phyloP scores from a whole-genome alignment of 805 yeast genomes.

The Torulaspora franciscae region DNA sequence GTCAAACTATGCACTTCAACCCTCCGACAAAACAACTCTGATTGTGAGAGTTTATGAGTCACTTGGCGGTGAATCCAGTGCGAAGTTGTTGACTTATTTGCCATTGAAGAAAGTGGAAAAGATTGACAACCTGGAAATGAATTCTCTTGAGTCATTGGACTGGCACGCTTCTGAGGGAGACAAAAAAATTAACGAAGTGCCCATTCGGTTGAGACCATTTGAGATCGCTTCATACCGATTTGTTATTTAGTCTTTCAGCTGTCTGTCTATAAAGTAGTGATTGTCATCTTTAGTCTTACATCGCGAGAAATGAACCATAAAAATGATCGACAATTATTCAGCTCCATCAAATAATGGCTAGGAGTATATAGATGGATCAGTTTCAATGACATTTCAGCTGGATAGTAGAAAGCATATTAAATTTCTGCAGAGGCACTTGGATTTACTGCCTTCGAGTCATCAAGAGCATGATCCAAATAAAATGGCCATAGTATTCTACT shows the following conservation, averaged over 20 bases:
- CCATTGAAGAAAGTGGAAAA: constrained; percentile 46
- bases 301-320: neutral
- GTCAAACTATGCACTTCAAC: constrained; percentile 43
- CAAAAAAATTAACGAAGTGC: constrained; percentile 34
- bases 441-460: constrained; percentile 48
- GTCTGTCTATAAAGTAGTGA: neutral
- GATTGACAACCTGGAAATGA: constrained; percentile 55
- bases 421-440: constrained; percentile 50
- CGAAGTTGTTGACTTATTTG: constrained; percentile 44
- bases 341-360: neutral
- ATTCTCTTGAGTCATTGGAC: constrained; percentile 41
- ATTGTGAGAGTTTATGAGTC: constrained; percentile 80
- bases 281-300: neutral
- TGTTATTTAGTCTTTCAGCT: constrained; percentile 16
- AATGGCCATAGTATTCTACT: constrained; percentile 65
- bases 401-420: constrained; percentile 28
- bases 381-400: neutral
- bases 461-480: constrained; percentile 67
- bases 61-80: constrained; percentile 71
- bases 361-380: neutral
- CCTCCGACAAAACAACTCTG: constrained; percentile 46
- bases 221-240: constrained; percentile 56
- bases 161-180: constrained; percentile 33
- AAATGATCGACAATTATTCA: neutral
- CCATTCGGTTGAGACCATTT: constrained; percentile 60